Base-by-base conservation (phyloP, 176 grass and related monocot genomes). In the Oryza nivara region DNA sequence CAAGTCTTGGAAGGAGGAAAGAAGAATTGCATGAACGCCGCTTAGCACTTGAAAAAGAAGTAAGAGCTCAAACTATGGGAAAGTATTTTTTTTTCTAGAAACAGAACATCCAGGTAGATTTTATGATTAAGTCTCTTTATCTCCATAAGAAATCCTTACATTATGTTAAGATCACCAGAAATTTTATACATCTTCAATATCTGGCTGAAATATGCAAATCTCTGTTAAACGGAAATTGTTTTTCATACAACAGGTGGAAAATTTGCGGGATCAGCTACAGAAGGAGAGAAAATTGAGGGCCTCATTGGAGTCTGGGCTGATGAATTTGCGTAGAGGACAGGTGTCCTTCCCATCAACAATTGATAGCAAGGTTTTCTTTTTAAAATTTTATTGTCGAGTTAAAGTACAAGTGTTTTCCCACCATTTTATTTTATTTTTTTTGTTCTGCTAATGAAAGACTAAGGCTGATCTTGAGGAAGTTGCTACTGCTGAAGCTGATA, bases 381-480 rank as follows among this genome's bases (percentile, higher is more conserved):
- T 74, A 76, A 73, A 48, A 45, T 72, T n/a, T 77, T 35, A 41
- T 88, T 72, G 52, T 38, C 82, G 69, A 73, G 67, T 80, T 75
- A 80, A 74, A 82, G 25, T n/a, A 43, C 11, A 60, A 65, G 47
- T 14, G 9, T 26, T 66, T 51, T 49, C 80, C 67, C 67, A 38
- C 66, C 11, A 51, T 80, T 70, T 82, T 74, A 88, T 41, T 41
- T 41, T 41, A 8, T 8, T 8, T 41, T 7, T 36, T 36, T 36
- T 36, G 48, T 74, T 77, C 45, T 90, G 74, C 69, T 81, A 67
- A 68, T 90, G 86, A 80, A 89, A 98, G 96, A 87, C 88, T 72
- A 87, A 85, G 87, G 86, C 77, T 87, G 91, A 94, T 96, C 91
- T 99, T 44, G 88, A 94, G 86, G 93, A 91, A 72, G 91, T 99